These are phyloP conservation scores for Aureobasidium sp. DNA, from an alignment of 2,329 filamentous ascomycete genomes.

Conservation along the genomic window DNA sequence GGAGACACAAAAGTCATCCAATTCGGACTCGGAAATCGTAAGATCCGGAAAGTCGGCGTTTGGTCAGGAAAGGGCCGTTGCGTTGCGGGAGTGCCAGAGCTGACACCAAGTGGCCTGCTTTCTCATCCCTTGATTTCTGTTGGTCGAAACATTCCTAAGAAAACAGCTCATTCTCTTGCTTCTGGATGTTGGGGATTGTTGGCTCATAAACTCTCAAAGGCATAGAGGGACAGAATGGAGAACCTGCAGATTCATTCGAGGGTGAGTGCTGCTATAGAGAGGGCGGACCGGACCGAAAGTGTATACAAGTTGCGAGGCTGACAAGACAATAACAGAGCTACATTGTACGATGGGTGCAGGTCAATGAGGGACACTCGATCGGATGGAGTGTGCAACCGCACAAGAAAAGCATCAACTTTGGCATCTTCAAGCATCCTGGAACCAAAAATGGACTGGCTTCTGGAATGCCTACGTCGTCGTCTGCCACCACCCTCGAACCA, in stretches of 20 bases:
- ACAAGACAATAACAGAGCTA: conserved; percentile 60
- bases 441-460: conserved; percentile 48
- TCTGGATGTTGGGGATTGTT: not conserved
- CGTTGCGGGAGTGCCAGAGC: not conserved
- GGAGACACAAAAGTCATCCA: not conserved
- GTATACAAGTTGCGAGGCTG: not conserved
- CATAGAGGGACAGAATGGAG: conserved; percentile 3
- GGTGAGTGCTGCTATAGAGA: not conserved
- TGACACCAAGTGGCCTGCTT: too few species aligned
- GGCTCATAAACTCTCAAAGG: not conserved
- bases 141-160: not conserved
- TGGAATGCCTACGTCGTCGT: conserved; percentile 26
- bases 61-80: not conserved
- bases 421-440: conserved; percentile 93
- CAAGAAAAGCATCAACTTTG: conserved; percentile 98
- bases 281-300: conserved; percentile 7
- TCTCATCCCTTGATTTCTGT: not conserved
- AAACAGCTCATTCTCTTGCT: not conserved
- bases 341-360: conserved; percentile 93
- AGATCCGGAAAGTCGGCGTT: conserved; percentile 4
- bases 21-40: not conserved
- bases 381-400: conserved; percentile 97
- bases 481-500: conserved; percentile 33
- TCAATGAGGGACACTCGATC: conserved; percentile 81
- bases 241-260: conserved; percentile 13